These are phyloP conservation scores for Eucalyptus viminalis DNA, from an alignment of 345 rosid species.

Conservation along the genomic window DNA sequence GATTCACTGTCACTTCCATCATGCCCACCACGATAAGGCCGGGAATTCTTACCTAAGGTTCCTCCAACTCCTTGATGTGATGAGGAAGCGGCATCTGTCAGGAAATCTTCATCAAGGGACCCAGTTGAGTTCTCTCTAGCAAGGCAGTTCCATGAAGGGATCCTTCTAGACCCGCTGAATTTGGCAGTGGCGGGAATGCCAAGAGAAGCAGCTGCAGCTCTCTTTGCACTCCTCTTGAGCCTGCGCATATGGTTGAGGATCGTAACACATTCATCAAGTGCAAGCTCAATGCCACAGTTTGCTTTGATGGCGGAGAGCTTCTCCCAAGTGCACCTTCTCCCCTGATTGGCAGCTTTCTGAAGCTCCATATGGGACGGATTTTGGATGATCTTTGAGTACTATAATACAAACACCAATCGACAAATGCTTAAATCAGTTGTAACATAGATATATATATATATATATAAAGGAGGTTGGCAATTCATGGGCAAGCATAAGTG, in stretches of 20 bases:
- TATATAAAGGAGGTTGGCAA: neutral
- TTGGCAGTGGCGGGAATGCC: conserved; percentile 33
- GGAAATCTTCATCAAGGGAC: conserved; percentile 67
- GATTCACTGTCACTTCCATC: conserved; percentile 87
- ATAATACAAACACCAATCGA: neutral
- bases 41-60: conserved; percentile 29
- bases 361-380: conserved; percentile 71
- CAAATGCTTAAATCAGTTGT: neutral
- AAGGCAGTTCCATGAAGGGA: conserved; percentile 95
- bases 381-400: conserved; percentile 85
- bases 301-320: conserved; percentile 97
- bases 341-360: conserved; percentile 85
- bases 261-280: conserved; percentile 87
- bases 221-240: conserved; percentile 83
- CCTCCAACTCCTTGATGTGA: conserved; percentile 34
- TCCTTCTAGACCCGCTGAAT: conserved; percentile 79
- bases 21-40: conserved; percentile 9
- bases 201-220: conserved; percentile 70
- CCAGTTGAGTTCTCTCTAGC: conserved; percentile 95
- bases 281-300: conserved; percentile 91
- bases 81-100: conserved; percentile 18
- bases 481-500: neutral
- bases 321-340: conserved; percentile 98
- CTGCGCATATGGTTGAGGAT: conserved; percentile 94
- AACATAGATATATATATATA: neutral